Evolutionary conservation across 2,329 filamentous ascomycete genomes (phyloP), one percentile per base, ranked within the genome.

Genomic region (Neofusicoccum parvum): DNA sequence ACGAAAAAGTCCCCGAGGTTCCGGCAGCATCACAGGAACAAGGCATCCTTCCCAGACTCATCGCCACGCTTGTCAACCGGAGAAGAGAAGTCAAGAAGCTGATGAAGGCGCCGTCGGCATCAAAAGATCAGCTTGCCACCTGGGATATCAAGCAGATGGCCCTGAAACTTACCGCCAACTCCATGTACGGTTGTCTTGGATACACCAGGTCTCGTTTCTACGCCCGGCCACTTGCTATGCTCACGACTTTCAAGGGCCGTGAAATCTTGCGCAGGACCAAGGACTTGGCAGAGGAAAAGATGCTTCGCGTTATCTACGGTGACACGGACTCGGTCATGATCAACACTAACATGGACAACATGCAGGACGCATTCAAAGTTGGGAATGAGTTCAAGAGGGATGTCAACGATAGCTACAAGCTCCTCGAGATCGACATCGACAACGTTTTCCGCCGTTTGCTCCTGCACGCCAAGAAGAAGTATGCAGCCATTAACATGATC

Each of bases 291-390:
- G 95, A 99, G 79, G 92, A 88, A 72, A 94, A 91, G 71, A 90
- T 93, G 67, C 86, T 99, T 36, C 91, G 95, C 73, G 95, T 99
- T 76, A 98, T 99, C 69, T 99, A 99, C 72, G 95, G 95, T 81
- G 95, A 99, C 80, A 99, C 95, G 12, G 95, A 99, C 79, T 99
- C 95, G 9, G 95, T 99, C 80, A 99, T 99, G 95, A 98, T 99
- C 83, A 99, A 99, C 75, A 96, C 95, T 69, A 98, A 98, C 74
- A 93, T 95, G 64, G 92, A 97, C 79, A 96, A 91, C 70, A 91
- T 98, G 36, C 88, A 91, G 37, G 93, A 96, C 72, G 95, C 95
- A 1, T 82, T 97, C 72, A 94, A 91, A 74, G 91, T 99, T 60
- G 96, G 95, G 65, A 89, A 92, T 50, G 92, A 98, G 68, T 98